Evolutionary conservation across 768 basidiomycete genomes (phyloP), one percentile per base, ranked within the genome.

Genomic region (Agrocybe pediades): DNA sequence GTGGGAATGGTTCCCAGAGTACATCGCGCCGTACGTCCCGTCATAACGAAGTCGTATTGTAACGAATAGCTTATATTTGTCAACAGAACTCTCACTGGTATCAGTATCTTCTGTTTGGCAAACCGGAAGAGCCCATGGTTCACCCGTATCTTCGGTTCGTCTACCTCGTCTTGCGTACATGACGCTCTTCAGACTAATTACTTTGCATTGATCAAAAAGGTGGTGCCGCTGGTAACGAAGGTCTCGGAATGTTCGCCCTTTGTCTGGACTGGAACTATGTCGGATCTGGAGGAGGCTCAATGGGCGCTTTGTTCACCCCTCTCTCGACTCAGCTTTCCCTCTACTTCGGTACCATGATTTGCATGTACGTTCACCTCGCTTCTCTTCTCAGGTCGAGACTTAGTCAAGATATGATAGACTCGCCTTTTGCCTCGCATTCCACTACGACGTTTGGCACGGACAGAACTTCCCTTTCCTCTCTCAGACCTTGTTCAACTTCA

Each of bases 211-310:
- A 16, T 16, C 9, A 20, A 11, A 39, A 23, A 75, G 74, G 74
- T 47, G 85, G 85, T 36, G 81, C 77, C 33, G 78, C 81, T 26
- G 84, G 76, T 50, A 85, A 87, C 50, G 84, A 86, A 65, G 84
- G 85, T 6, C 74, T 86, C 39, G 85, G 84, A 9, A 66, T 81
- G 47, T 77, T 87, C 41, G 76, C 84, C 1, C 63, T 86, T 36
- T 84, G 74, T 56, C 68, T 87, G 13, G 85, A 87, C 60, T 87
- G 85, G 84, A 81, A 83, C 59, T 76, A 81, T 53, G 75, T 83
- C 54, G 79, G 74, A 30, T 71, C 75, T 46, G 72, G 73, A 24
- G 78, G 77, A 15, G 72, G 74, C 13, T 73, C 76, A 2, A 69
- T 79, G 47, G 75, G 78, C 11, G 74, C 74, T 36, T 63, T 76